These are phyloP conservation scores for Aspergillus saccharolyticus DNA, from an alignment of 495 filamentous ascomycete species.

Conservation along the genomic window DNA sequence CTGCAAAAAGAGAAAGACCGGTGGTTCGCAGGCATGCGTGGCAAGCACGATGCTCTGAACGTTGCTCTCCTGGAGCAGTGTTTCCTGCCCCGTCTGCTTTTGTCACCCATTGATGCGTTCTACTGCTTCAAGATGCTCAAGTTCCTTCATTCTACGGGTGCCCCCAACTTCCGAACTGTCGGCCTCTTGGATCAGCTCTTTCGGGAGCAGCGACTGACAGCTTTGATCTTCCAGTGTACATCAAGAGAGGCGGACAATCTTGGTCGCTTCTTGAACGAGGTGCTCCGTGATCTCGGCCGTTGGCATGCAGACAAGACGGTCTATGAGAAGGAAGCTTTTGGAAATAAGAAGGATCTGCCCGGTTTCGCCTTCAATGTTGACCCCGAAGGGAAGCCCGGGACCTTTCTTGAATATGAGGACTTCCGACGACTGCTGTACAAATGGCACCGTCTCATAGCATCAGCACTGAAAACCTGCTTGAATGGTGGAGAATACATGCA, in stretches of 20 bases:
- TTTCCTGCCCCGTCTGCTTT: conserved; percentile 75
- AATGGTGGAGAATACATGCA: conserved; percentile 90
- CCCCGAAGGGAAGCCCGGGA: conserved; percentile 55
- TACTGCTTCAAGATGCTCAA: conserved; percentile 81
- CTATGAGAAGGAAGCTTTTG: conserved; percentile 77
- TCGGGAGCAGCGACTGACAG: conserved; percentile 67
- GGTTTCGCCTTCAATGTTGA: conserved; percentile 65
- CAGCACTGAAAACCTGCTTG: conserved; percentile 72
- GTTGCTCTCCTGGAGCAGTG: conserved; percentile 81
- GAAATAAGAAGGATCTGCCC: conserved; percentile 54
- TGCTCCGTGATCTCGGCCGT: conserved; percentile 67
- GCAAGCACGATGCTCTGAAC: conserved; percentile 62
- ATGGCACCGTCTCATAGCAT: conserved; percentile 79
- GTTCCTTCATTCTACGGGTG: conserved; percentile 74
- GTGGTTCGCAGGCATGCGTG: conserved; percentile 65
- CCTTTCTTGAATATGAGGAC: conserved; percentile 74
- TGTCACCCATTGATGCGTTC: conserved; percentile 81
- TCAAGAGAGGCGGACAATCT: conserved; percentile 86
- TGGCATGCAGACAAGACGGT: conserved; percentile 77
- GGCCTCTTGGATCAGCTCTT: conserved; percentile 81
- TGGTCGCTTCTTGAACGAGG: conserved; percentile 77
- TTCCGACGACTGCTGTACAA: conserved; percentile 80
- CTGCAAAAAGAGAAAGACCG: conserved; percentile 70
- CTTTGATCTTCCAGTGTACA: conserved; percentile 81
- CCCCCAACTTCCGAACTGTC: conserved; percentile 82